Conservation (phyloP, 1,284 basidiomycete genomes). For the Cystobasidiaceae sp. region DNA sequence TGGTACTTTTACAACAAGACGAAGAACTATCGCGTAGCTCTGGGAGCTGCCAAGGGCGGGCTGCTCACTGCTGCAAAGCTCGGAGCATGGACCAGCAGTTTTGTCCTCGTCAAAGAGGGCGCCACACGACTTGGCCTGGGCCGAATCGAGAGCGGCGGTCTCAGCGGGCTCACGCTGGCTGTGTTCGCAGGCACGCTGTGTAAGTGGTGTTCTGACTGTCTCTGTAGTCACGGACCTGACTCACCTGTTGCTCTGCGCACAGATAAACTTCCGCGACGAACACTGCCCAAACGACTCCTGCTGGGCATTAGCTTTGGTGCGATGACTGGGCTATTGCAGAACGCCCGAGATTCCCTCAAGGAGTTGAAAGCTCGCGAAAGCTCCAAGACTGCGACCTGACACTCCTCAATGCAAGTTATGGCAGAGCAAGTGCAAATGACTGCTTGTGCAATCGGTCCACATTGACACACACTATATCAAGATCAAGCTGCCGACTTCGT, state of each 20-base stretch:
- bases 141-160: slow-evolving; percentile 32
- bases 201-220: slow-evolving; percentile 29
- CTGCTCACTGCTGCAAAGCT: slow-evolving; percentile 58
- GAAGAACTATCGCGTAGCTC: slow-evolving; percentile 76
- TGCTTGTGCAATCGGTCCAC: no score
- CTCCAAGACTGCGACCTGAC: no score
- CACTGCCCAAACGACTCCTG: slow-evolving; percentile 23
- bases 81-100: slow-evolving; percentile 46
- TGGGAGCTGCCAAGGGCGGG: slow-evolving; percentile 64
- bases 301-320: slow-evolving; percentile 36
- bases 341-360: neutral
- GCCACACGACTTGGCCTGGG: slow-evolving; percentile 15
- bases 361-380: neutral
- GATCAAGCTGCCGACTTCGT: no score
- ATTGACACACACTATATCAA: no score
- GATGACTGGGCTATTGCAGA: slow-evolving; percentile 35
- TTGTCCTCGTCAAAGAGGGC: slow-evolving; percentile 35
- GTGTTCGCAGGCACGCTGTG: slow-evolving; percentile 33
- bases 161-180: slow-evolving; percentile 32
- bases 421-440: no score
- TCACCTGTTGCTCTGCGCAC: neutral
- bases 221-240: no score
- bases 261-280: slow-evolving; percentile 36
- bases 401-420: no score
- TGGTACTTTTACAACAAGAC: slow-evolving; percentile 92